A percentile compares a stretch with the other conserved stretches of the same genome.
These are phyloP conservation scores for Candida oleophila DNA, from an alignment of 805 yeast species.

Conservation along the genomic window DNA sequence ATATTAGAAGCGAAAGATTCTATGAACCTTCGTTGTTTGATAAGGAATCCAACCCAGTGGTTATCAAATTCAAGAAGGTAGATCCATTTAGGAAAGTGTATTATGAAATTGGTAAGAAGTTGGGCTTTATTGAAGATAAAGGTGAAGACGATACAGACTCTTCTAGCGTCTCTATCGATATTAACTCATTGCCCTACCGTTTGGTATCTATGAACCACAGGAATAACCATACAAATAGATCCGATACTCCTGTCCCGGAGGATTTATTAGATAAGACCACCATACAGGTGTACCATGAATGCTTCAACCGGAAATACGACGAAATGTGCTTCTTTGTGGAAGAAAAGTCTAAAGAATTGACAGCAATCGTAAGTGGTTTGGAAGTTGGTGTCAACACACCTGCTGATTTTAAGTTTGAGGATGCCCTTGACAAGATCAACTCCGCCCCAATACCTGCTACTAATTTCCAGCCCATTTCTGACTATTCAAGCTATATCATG, in stretches of 20 bases:
- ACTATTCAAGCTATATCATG: slow-evolving; percentile 22
- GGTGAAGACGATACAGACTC: slow-evolving; percentile 4
- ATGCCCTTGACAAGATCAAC: slow-evolving; percentile 15
- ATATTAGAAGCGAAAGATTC: slow-evolving; percentile 43
- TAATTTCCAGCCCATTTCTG: slow-evolving; percentile 13
- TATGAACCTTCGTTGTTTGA: slow-evolving; percentile 52
- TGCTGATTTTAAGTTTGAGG: slow-evolving; percentile 22
- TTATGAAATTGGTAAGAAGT: slow-evolving; percentile 44
- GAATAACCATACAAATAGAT: slow-evolving; percentile 68
- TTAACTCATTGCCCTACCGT: slow-evolving; percentile 36
- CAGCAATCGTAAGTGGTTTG: slow-evolving; percentile 23
- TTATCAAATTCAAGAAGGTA: slow-evolving; percentile 55
- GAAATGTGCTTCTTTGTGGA: slow-evolving; percentile 65
- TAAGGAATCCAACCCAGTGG: slow-evolving; percentile 46
- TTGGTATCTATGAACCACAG: slow-evolving; percentile 68
- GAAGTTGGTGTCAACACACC: slow-evolving; percentile 13
- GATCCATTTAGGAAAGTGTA: slow-evolving; percentile 51
- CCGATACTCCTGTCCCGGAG: slow-evolving; percentile 40
- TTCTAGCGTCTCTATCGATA: background rate
- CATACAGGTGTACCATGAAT: slow-evolving; percentile 49
- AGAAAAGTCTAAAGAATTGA: slow-evolving; percentile 47
- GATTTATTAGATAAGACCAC: slow-evolving; percentile 39
- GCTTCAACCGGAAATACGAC: slow-evolving; percentile 46
- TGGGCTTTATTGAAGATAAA: slow-evolving; percentile 33
- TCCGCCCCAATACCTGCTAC: slow-evolving; percentile 9